Base-by-base conservation (phyloP, 768 basidiomycete species). In the Agrocybe pediades region DNA sequence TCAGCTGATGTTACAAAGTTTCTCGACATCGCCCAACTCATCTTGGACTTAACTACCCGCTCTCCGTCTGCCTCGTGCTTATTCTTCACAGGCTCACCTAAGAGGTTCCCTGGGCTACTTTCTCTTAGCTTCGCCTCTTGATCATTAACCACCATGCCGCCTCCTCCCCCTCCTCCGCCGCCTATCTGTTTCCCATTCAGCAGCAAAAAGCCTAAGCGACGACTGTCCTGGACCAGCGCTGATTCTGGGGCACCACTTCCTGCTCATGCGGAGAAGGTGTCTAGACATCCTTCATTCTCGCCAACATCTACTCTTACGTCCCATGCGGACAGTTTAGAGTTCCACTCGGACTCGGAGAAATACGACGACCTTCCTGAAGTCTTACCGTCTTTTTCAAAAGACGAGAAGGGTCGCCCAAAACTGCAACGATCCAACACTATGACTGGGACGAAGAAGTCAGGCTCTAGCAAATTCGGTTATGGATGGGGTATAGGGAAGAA, bases 401-500 rank as follows among this genome's bases (percentile, higher is more conserved):
- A 68, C 33, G 69, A 74, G 39, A 73, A 76, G 53, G 75, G 73
- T 11, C 71, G 67, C 43, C 71, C 72, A 20, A 78, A 75, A 59
- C 69, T 81, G 19, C 67, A 68, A 1, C 77, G 83, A 50, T 72
- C 75, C 1, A 83, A 77, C 61, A 80, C 85, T 3, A 78, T 82
- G 69, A 76, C 76, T 0, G 84, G 85, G 25, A 81, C 83, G 19
- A 86, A 83, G 67, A 82, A 78, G 56, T 78, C 78, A 2, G 68
- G 71, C 1, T 69, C 78, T 33, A 70, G 69, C 42, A 83, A 74
- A 63, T 85, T 80, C 78, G 87, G 87, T n/a, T 88, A 87, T 66
- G 86, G 86, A 33, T 86, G 85, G 83, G 86, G 86, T 0, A 47
- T 82, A 33, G 86, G 86, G 41, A 84, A 75, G 71, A 77, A 75